These are phyloP conservation scores for Fusarium nodosum DNA, from an alignment of 2,329 filamentous ascomycete genomes.

Conservation along the genomic window DNA sequence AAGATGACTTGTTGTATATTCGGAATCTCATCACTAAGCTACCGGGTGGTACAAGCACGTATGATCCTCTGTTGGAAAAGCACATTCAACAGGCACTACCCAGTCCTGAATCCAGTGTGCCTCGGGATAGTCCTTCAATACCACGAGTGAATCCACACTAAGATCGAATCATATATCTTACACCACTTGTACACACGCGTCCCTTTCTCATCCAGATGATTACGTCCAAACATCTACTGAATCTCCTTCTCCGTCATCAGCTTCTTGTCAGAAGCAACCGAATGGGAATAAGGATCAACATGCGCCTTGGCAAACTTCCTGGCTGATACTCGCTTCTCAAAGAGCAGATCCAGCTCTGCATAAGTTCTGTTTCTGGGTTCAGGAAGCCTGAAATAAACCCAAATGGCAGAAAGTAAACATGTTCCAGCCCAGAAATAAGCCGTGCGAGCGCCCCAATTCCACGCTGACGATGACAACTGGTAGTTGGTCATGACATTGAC, in stretches of 20 bases:
- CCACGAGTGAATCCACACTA: constrained; percentile 1
- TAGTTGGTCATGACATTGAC: constrained; percentile 65
- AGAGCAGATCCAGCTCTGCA: constrained; percentile 60
- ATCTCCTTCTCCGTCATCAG: constrained; percentile 24
- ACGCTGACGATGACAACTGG: constrained; percentile 61
- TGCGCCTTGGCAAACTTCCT: constrained; percentile 58
- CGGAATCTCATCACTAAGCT: constrained; percentile 55
- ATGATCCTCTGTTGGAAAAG: constrained; percentile 57
- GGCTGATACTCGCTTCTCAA: constrained; percentile 56
- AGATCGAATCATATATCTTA: neutral
- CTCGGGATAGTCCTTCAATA: constrained; percentile 10
- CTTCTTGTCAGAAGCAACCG: constrained; percentile 16
- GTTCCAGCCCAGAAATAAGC: constrained; percentile 64
- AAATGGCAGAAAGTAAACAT: constrained; percentile 62
- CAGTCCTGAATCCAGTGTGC: constrained; percentile 31
- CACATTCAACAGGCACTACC: constrained; percentile 57
- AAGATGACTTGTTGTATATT: constrained; percentile 57
- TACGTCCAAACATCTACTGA: neutral
- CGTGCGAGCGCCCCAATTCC: constrained; percentile 63
- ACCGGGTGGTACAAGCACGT: constrained; percentile 56
- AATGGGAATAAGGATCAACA: constrained; percentile 54
- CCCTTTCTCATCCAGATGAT: accelerated
- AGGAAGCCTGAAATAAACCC: constrained; percentile 65
- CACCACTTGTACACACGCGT: neutral
- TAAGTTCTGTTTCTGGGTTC: constrained; percentile 66